Evolutionary conservation across 2,329 filamentous ascomycete genomes (phyloP).

Genomic region (Madurella mycetomatis): DNA sequence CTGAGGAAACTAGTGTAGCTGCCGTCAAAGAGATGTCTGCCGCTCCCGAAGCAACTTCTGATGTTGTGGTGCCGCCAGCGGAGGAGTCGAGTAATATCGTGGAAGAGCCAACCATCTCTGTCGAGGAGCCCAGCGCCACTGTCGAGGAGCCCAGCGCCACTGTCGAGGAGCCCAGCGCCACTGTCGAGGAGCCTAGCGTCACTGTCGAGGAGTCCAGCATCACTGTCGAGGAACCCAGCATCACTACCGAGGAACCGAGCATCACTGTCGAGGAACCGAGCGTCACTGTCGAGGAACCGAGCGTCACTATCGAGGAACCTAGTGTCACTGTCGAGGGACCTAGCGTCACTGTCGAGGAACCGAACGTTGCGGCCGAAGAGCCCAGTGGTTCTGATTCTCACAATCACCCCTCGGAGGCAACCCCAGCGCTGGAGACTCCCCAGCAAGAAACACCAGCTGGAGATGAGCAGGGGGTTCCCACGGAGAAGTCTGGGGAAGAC

Average conservation of each 20-base stretch:
- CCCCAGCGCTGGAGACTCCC: background rate
- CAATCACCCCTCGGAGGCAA: background rate
- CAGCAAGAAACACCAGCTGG: background rate
- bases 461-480: background rate
- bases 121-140: too few species aligned
- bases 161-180: background rate
- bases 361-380: background rate
- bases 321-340: background rate
- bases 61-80: background rate
- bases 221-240: background rate
- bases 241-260: too few species aligned
- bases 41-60: background rate
- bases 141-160: background rate
- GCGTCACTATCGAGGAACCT: background rate
- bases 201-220: background rate
- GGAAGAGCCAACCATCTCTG: too few species aligned
- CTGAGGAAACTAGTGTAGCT: background rate
- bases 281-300: background rate
- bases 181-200: background rate
- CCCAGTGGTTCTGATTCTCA: background rate
- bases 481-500: constrained; percentile 34
- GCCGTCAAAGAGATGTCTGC: background rate
- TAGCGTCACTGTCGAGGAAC: background rate
- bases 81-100: too few species aligned
- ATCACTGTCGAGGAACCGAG: too few species aligned